phyloP scores from a whole-genome alignment of 164 flowering plant species.

The Macadamia integrifolia region DNA sequence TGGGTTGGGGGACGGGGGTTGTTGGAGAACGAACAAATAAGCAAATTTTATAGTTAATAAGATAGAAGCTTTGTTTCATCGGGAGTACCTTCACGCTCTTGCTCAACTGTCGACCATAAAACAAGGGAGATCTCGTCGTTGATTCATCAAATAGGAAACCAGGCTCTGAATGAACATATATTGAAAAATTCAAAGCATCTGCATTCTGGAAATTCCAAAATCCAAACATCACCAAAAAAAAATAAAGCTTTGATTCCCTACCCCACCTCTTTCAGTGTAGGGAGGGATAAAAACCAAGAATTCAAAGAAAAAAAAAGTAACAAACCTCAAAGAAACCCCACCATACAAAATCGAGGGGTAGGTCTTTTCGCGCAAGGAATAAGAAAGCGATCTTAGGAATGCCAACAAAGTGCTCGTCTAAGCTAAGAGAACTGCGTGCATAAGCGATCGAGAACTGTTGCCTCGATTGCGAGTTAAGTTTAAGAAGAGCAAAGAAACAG shows the following conservation, averaged over 20 bases:
- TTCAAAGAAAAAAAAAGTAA: constrained; percentile 1
- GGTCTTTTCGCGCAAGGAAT: constrained; percentile 56
- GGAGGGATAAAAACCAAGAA: constrained; percentile 1
- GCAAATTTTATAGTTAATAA: no score
- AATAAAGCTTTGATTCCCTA: neutral
- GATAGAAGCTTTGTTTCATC: neutral
- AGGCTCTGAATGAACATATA: constrained; percentile 79
- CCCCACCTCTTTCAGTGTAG: neutral
- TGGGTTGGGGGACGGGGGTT: no score
- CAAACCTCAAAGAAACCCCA: constrained; percentile 70
- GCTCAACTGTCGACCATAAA: constrained; percentile 60
- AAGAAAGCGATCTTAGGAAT: constrained; percentile 73
- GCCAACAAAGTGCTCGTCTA: constrained; percentile 27
- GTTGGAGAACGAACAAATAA: no score
- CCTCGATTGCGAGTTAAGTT: constrained; percentile 29
- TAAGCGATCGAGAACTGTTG: constrained; percentile 6
- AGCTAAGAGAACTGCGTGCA: constrained; percentile 17
- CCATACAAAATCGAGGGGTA: constrained; percentile 98
- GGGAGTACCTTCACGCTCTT: constrained; percentile 57
- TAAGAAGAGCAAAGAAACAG: constrained; percentile 36
- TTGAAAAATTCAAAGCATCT: constrained; percentile 55
- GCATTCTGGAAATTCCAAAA: constrained; percentile 23
- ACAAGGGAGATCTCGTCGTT: constrained; percentile 59
- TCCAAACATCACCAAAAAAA: constrained; percentile 2
- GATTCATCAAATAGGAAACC: constrained; percentile 75